Evolutionary conservation across 2,329 filamentous ascomycete genomes (phyloP).

Genomic region (Aaosphaeria arxii): DNA sequence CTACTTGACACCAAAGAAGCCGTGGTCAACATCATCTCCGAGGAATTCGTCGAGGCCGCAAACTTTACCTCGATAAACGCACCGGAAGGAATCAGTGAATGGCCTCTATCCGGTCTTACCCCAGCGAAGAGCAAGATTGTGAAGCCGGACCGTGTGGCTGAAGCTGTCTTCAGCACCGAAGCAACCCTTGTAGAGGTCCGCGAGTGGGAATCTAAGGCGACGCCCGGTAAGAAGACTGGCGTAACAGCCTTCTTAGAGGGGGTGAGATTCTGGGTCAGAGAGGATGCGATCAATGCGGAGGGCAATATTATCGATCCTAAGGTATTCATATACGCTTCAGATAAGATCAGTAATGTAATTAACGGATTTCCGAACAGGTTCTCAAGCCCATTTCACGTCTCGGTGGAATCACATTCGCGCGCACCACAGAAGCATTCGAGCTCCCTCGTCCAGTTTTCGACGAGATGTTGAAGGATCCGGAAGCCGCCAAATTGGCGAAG

Average conservation of each 20-base stretch:
- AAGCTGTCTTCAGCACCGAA: conserved; percentile 82
- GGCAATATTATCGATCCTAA: conserved; percentile 68
- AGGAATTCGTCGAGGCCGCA: conserved; percentile 82
- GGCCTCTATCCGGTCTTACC: conserved; percentile 73
- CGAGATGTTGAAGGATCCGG: conserved; percentile 46
- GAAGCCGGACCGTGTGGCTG: conserved; percentile 68
- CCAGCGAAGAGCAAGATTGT: conserved; percentile 65
- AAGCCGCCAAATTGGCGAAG: conserved; percentile 58
- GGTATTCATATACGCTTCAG: conserved; percentile 40
- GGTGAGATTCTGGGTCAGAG: conserved; percentile 81
- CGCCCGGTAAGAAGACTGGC: conserved; percentile 70
- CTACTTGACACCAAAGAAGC: conserved; percentile 70
- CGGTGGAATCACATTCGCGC: conserved; percentile 82
- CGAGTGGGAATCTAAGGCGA: conserved; percentile 73
- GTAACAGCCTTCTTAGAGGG: conserved; percentile 79
- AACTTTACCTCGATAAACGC: conserved; percentile 78
- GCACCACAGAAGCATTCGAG: conserved; percentile 69
- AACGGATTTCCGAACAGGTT: conserved; percentile 44
- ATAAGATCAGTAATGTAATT: neutral
- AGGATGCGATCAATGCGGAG: conserved; percentile 82
- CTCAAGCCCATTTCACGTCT: conserved; percentile 73
- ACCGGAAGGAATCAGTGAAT: conserved; percentile 74
- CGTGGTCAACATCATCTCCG: conserved; percentile 77
- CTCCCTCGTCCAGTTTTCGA: conserved; percentile 58
- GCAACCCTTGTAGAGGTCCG: conserved; percentile 69